Evolutionary conservation across 23 red algal species (phyloP).

Genomic region (Gracilaria vermiculophylla): DNA sequence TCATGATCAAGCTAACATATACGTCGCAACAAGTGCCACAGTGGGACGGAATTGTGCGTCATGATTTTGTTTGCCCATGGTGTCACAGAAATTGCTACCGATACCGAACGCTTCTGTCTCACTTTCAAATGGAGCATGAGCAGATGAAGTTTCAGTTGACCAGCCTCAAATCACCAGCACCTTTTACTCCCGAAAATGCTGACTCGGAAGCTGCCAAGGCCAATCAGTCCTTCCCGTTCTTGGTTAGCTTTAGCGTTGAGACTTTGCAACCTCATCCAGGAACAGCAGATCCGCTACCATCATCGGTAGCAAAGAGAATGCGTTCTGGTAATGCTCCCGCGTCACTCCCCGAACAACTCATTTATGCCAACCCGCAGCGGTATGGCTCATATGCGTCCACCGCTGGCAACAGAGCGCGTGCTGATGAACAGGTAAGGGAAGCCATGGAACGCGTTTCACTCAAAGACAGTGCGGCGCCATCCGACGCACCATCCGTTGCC

Average conservation of each 20-base stretch:
- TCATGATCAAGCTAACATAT: conserved; percentile 35
- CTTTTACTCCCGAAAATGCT: not conserved
- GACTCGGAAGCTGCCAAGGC: not conserved
- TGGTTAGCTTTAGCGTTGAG: conserved; percentile 4
- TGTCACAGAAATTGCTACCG: conserved; percentile 61
- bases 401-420: not conserved
- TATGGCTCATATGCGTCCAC: not conserved
- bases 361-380: conserved; percentile 3
- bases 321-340: not conserved
- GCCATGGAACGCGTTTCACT: conserved; percentile 26
- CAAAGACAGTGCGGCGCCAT: not conserved
- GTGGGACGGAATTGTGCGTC: conserved; percentile 53
- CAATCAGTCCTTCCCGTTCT: not conserved
- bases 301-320: not conserved
- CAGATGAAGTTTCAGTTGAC: conserved; percentile 22
- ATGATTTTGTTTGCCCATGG: conserved; percentile 72
- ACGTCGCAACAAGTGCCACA: conserved; percentile 20
- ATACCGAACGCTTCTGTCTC: conserved; percentile 52
- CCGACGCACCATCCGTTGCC: not conserved
- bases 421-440: not conserved
- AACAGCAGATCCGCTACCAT: not conserved
- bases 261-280: not conserved
- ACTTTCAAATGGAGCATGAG: conserved; percentile 69
- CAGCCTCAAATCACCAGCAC: not conserved
- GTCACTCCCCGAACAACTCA: conserved; percentile 3